Conservation (phyloP, 257 asterid species). For the Apocynum venetum region DNA sequence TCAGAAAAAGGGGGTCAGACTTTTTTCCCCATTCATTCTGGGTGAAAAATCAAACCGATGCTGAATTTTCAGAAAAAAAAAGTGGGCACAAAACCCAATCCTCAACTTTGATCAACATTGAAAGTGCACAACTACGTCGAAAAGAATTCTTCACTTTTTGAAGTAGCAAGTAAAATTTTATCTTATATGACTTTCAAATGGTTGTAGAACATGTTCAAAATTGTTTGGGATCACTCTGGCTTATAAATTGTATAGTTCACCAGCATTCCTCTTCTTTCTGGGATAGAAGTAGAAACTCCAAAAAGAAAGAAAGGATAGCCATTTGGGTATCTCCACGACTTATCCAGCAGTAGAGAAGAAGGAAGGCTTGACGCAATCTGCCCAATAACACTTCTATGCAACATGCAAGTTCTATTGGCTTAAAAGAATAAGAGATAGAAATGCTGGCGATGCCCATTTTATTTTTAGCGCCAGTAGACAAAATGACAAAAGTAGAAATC, state of each 20-base stretch:
- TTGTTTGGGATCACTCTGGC: not conserved
- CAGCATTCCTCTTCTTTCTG: not conserved
- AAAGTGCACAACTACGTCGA: too few relatives aligned
- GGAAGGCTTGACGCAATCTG: not conserved
- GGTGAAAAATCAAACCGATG: not conserved
- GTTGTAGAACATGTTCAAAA: not conserved
- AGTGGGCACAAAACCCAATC: not conserved
- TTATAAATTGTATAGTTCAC: not conserved
- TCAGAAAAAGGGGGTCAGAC: not conserved
- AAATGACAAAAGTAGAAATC: not conserved
- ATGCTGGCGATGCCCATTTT: not conserved
- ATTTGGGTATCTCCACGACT: not conserved
- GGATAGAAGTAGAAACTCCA: not conserved
- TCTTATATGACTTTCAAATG: not conserved
- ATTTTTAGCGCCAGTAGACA: not conserved
- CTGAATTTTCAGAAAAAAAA: not conserved
- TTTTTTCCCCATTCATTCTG: not conserved
- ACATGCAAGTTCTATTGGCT: not conserved
- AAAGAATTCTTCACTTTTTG: too few relatives aligned
- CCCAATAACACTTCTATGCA: not conserved
- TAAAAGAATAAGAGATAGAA: not conserved
- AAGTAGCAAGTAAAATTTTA: too few relatives aligned
- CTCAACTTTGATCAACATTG: not conserved
- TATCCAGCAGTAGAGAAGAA: not conserved
- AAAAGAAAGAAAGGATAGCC: too few relatives aligned